Conservation (phyloP, 768 basidiomycete genomes). For the Auricularia cornea region DNA sequence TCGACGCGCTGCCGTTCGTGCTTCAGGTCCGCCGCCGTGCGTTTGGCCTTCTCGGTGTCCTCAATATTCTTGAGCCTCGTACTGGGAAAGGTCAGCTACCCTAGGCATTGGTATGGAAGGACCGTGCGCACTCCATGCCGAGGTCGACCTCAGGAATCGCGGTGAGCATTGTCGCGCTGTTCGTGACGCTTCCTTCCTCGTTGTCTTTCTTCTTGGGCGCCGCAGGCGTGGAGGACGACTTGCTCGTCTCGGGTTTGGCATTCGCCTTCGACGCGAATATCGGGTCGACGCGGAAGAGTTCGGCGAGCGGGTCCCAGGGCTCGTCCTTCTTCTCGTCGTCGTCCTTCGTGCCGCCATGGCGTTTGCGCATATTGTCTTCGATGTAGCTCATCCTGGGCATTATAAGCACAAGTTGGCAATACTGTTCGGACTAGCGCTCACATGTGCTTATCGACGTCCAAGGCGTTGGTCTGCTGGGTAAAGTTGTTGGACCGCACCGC, state of each 20-base stretch:
- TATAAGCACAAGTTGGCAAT: too few relatives aligned
- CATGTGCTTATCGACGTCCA: constrained; percentile 99
- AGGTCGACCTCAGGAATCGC: constrained; percentile 97
- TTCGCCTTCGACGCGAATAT: too few relatives aligned
- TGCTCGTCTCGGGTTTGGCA: too few relatives aligned
- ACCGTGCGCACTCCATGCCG: constrained; percentile 97
- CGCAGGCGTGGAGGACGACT: too few relatives aligned
- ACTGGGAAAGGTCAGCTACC: constrained; percentile 32
- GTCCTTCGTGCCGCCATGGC: too few relatives aligned
- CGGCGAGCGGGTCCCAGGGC: too few relatives aligned
- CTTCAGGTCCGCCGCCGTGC: constrained; percentile 58
- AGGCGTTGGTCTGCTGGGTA: constrained; percentile 90
- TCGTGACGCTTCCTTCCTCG: constrained; percentile 90
- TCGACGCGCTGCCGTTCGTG: constrained; percentile 33
- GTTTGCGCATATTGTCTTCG: constrained; percentile 54
- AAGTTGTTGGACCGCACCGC: constrained; percentile 82
- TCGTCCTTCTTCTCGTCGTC: too few relatives aligned
- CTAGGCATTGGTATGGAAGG: background rate
- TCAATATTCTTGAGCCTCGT: constrained; percentile 90
- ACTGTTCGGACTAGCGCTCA: constrained; percentile 26
- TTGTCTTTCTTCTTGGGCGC: constrained; percentile 24
- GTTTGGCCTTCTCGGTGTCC: constrained; percentile 94
- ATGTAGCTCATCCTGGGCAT: constrained; percentile 89
- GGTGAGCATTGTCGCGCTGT: constrained; percentile 87
- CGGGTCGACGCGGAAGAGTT: too few relatives aligned